phyloP scores from a whole-genome alignment of 768 basidiomycete species.

The Mycena chlorophos region DNA sequence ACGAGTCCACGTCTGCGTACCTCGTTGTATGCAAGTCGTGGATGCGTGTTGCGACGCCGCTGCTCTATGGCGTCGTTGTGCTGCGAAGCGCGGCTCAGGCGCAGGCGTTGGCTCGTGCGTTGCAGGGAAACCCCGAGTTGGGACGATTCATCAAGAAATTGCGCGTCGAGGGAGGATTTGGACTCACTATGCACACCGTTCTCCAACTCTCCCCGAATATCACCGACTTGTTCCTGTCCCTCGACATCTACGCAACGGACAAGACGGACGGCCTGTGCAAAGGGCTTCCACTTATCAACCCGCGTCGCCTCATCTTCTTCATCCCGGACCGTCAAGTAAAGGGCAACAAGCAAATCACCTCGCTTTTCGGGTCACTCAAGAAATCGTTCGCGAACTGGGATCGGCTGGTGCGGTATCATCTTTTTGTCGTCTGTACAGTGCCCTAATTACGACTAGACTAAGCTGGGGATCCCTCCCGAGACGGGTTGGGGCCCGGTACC shows the following conservation, averaged over 20 bases:
- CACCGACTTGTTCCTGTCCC: not conserved
- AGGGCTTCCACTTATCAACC: not conserved
- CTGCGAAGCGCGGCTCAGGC: constrained; percentile 22
- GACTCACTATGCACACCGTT: constrained; percentile 5
- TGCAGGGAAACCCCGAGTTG: constrained; percentile 14
- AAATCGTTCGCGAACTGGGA: not conserved
- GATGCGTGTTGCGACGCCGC: constrained; percentile 20
- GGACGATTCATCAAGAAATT: constrained; percentile 22
- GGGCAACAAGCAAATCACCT: not conserved
- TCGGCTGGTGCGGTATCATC: not conserved
- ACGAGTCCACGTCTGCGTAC: not conserved
- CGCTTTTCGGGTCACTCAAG: not conserved
- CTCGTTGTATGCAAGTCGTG: not conserved
- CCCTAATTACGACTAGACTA: not conserved
- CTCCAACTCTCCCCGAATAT: not conserved
- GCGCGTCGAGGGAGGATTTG: constrained; percentile 4
- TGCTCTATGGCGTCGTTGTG: constrained; percentile 24
- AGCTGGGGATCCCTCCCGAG: not conserved
- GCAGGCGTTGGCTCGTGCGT: constrained; percentile 14
- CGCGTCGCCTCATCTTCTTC: not conserved
- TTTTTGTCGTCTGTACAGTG: not conserved
- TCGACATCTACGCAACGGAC: not conserved
- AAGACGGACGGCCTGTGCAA: not conserved
- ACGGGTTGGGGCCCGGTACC: too few relatives aligned
- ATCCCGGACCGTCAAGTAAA: not conserved